These are phyloP conservation scores for Metarhizium robertsii DNA, from an alignment of 2,329 filamentous ascomycete species.

Conservation along the genomic window DNA sequence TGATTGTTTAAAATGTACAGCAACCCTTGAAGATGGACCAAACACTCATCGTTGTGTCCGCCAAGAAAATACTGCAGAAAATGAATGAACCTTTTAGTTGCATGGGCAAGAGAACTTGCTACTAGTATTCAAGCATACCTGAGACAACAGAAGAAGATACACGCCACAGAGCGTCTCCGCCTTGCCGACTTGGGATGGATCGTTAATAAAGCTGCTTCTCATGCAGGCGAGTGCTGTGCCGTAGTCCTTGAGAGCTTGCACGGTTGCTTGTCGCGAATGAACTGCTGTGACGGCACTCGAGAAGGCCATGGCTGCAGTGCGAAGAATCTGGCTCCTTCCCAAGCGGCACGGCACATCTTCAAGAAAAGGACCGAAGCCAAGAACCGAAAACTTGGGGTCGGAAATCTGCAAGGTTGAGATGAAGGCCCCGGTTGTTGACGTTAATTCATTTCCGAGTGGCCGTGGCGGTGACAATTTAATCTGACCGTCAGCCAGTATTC, in stretches of 20 bases:
- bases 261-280: slow-evolving; percentile 12
- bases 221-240: slow-evolving; percentile 16
- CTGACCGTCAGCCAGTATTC: background rate
- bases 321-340: slow-evolving; percentile 35
- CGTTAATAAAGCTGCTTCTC: slow-evolving; percentile 15
- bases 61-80: slow-evolving; percentile 1
- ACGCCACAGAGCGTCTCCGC: slow-evolving; percentile 27
- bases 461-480: background rate
- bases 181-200: slow-evolving; percentile 17
- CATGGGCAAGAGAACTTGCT: background rate
- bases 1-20: slow-evolving; percentile 3
- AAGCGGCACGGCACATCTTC: slow-evolving; percentile 34
- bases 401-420: slow-evolving; percentile 25
- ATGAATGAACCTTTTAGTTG: background rate
- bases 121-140: background rate
- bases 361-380: slow-evolving; percentile 36
- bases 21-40: slow-evolving; percentile 5
- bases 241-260: slow-evolving; percentile 19
- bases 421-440: slow-evolving; percentile 8
- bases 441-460: slow-evolving; percentile 2
- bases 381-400: slow-evolving; percentile 36
- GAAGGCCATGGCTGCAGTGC: slow-evolving; percentile 25
- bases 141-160: slow-evolving; percentile 25
- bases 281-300: slow-evolving; percentile 16
- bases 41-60: slow-evolving; percentile 1